phyloP scores from a whole-genome alignment of 1,284 basidiomycete genomes.

The Calocybe gambosa region DNA sequence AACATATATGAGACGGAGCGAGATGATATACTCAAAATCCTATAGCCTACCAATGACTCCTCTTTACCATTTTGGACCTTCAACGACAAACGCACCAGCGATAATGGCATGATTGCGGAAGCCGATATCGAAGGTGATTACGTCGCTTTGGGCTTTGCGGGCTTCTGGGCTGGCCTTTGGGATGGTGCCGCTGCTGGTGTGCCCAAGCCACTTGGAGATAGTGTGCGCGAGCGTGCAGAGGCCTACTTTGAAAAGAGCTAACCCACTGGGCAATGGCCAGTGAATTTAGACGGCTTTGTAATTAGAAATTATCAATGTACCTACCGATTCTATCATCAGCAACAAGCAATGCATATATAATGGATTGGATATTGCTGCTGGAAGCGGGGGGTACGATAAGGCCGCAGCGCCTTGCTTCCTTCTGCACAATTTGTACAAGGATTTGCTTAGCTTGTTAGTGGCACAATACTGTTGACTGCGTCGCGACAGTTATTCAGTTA shows the following conservation, averaged over 20 bases:
- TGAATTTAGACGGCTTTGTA: no score
- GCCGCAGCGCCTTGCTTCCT: no score
- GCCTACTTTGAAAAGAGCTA: conserved; percentile 7
- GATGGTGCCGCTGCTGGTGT: conserved; percentile 6
- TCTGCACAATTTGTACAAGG: no score
- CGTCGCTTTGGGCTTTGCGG: conserved; percentile 5
- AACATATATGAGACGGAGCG: background rate
- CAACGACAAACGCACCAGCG: conserved; percentile 9
- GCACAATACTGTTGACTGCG: no score
- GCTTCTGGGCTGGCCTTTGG: conserved; percentile 9
- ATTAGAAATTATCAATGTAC: no score
- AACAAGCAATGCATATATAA: no score
- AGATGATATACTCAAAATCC: background rate
- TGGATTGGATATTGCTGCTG: no score
- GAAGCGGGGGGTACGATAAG: no score
- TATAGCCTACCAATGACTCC: conserved; percentile 4
- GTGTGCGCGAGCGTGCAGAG: conserved; percentile 11
- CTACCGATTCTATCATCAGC: no score
- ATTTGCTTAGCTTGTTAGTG: no score
- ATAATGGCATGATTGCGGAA: conserved; percentile 6
- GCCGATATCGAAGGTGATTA: conserved; percentile 1
- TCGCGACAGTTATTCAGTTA: no score
- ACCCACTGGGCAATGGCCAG: no score
- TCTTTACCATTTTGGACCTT: conserved; percentile 10
- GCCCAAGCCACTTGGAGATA: conserved; percentile 7